phyloP scores from a whole-genome alignment of 2,329 filamentous ascomycete species.

The Emydomyces testavorans region DNA sequence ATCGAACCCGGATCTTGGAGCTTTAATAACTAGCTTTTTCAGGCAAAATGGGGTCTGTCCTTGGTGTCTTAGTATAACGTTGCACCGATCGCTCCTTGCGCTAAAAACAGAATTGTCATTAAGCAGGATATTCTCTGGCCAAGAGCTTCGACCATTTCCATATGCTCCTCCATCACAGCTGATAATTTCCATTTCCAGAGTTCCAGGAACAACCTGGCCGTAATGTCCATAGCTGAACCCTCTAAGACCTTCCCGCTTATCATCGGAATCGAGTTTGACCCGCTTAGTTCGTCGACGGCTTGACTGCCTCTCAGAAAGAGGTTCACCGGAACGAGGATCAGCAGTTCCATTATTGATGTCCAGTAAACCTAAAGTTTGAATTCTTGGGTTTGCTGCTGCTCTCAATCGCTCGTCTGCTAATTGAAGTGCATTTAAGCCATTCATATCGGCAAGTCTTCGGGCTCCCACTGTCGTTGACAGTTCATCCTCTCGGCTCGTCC shows the following conservation, averaged over 20 bases:
- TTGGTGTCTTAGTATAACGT: constrained; percentile 71
- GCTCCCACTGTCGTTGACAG: background rate
- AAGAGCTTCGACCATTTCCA: constrained; percentile 51
- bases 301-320: constrained; percentile 17
- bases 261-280: constrained; percentile 58
- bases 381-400: constrained; percentile 6
- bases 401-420: background rate
- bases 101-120: constrained; percentile 81
- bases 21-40: constrained; percentile 78
- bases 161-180: constrained; percentile 75
- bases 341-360: constrained; percentile 15
- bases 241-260: constrained; percentile 35
- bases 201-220: constrained; percentile 75
- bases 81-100: constrained; percentile 76
- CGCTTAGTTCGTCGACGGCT: constrained; percentile 43
- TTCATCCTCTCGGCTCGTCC: constrained; percentile 12
- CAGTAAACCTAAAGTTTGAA: constrained; percentile 20
- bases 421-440: background rate
- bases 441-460: background rate
- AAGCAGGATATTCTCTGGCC: constrained; percentile 68
- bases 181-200: constrained; percentile 72
- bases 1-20: constrained; percentile 61
- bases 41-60: constrained; percentile 70
- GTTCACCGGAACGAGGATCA: constrained; percentile 19
- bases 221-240: constrained; percentile 72